Percentiles rank a stretch among this genome's conserved stretches.
These are phyloP conservation scores for Paraconiothyrium brasiliense DNA, from an alignment of 2,329 filamentous ascomycete genomes.

Conservation along the genomic window DNA sequence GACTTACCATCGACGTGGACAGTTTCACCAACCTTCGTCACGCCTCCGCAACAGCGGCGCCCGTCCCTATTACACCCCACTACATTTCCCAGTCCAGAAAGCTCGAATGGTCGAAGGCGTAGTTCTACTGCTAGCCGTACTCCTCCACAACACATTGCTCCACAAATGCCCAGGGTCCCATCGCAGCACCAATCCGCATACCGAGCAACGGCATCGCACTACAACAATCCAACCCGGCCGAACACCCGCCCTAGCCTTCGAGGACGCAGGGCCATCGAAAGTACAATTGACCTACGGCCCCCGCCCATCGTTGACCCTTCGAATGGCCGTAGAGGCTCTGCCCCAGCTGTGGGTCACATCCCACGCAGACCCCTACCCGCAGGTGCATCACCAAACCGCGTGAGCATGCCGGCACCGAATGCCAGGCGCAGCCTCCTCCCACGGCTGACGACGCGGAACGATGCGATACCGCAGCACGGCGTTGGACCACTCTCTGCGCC, in stretches of 20 bases:
- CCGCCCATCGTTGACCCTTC: conserved; percentile 29
- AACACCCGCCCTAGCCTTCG: conserved; percentile 26
- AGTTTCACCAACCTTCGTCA: conserved; percentile 7
- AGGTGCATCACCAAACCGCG: conserved; percentile 17
- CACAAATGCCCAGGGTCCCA: conserved; percentile 23
- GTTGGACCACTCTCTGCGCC: conserved; percentile 21
- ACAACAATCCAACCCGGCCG: conserved; percentile 2
- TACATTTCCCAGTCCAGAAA: conserved; percentile 44
- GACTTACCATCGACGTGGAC: conserved; percentile 28
- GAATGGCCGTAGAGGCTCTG: conserved; percentile 35
- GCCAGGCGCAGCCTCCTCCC: conserved; percentile 19
- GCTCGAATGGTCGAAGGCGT: conserved; percentile 32
- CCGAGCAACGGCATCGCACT: conserved; percentile 22
- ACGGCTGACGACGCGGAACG: conserved; percentile 12
- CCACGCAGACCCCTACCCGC: conserved; percentile 25
- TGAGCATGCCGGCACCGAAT: conserved; percentile 20
- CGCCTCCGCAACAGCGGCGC: conserved; percentile 26
- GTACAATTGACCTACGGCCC: conserved; percentile 32
- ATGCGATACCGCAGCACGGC: neutral
- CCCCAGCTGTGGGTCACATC: conserved; percentile 25
- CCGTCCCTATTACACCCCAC: conserved; percentile 46
- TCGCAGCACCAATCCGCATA: conserved; percentile 29
- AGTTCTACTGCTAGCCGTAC: conserved; percentile 32
- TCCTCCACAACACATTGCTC: conserved; percentile 24
- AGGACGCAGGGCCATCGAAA: conserved; percentile 27